Evolutionary conservation across 768 basidiomycete species (phyloP), one percentile per base, ranked within the genome.

Genomic region (Agrocybe chaxingu): DNA sequence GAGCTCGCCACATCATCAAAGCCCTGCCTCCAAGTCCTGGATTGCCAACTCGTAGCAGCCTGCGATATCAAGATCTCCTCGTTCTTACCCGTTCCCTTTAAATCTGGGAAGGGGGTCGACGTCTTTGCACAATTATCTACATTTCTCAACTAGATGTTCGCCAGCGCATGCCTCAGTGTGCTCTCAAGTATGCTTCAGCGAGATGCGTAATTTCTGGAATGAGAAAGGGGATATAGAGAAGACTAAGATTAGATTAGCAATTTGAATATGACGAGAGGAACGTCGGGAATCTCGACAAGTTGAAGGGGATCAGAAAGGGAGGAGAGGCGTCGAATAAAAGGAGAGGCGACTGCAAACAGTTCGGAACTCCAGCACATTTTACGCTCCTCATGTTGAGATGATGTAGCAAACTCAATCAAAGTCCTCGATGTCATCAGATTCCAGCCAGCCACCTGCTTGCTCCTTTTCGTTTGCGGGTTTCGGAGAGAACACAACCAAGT

Each of bases 391-490:
- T 12, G 36, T 24, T 5, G n/a, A 35, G 32, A 50, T 8, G 16
- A 16, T 19, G n/a, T 16, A 37, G 29, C 34, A 18, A 24, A 46
- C n/a, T 40, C 41, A 53, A 41, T 65, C 61, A 60, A 71, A 77
- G 19, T 81, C 76, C 55, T 82, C 79, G 45, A 84, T 84, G 57
- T 83, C 81, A 57, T 84, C 81, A 16, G 66, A 70, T 38, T 81
- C 81, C 57, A 82, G 57, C 80, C 81, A 83, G 13, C 78, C 77
- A 11, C 71, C 70, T 12, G 59, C 62, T 9, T 60, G 51, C 37
- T 56, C 45, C 33, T 53, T 54, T 46, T 48, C 42, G 37, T 38
- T 38, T 50, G 37, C 38, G 8, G 34, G 29, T n/a, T 45, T 50
- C 12, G 41, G 51, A 37, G 45, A 43, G 8, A 43, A 24, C 30